Evolutionary conservation across 257 asterid genomes (phyloP).

Genomic region (Penstemon newberryi): DNA sequence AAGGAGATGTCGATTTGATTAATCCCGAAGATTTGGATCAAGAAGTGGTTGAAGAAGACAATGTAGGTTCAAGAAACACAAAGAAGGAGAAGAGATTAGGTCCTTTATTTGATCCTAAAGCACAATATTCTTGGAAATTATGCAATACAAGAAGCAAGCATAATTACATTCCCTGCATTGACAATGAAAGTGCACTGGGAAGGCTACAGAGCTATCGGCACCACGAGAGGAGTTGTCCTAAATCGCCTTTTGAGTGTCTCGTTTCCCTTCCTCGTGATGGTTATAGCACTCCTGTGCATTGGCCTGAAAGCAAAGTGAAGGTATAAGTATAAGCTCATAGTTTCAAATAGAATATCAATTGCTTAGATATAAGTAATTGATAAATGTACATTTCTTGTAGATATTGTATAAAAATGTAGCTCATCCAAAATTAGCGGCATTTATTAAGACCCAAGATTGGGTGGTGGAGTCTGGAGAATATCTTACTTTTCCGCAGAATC

Average conservation of each 20-base stretch:
- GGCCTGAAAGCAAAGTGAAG: constrained; percentile 93
- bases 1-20: constrained; percentile 44
- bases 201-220: constrained; percentile 71
- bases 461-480: constrained; percentile 74
- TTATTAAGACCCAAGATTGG: constrained; percentile 69
- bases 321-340: constrained; percentile 32
- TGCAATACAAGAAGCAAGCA: constrained; percentile 88
- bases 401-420: constrained; percentile 78
- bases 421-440: constrained; percentile 84
- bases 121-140: constrained; percentile 65
- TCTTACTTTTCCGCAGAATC: constrained; percentile 66
- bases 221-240: constrained; percentile 90
- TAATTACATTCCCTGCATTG: constrained; percentile 92
- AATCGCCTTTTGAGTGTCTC: constrained; percentile 68
- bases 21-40: constrained; percentile 47
- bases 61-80: constrained; percentile 26
- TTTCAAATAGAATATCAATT: constrained; percentile 15
- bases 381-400: constrained; percentile 43
- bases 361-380: constrained; percentile 23
- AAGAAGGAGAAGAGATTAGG: constrained; percentile 55
- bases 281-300: constrained; percentile 57
- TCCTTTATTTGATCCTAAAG: constrained; percentile 70
- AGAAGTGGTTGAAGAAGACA: constrained; percentile 52
- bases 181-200: constrained; percentile 54
- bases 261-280: constrained; percentile 88